These are phyloP conservation scores for Lachancea lanzarotensis DNA, from an alignment of 805 yeast species.

Conservation along the genomic window DNA sequence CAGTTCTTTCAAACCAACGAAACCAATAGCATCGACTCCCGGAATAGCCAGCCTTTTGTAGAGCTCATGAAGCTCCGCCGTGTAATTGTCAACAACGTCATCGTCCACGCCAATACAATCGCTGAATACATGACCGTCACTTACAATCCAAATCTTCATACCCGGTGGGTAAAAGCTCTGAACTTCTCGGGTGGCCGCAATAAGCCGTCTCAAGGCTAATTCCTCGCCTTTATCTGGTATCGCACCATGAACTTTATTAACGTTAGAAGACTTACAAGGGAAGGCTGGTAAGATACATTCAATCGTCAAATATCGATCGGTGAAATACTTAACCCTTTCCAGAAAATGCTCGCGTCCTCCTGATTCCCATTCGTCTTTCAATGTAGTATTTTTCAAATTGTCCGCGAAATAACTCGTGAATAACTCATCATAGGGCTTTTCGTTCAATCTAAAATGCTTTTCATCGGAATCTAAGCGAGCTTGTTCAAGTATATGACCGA, in stretches of 20 bases:
- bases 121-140: slow-evolving; percentile 61
- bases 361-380: slow-evolving; percentile 43
- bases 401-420: slow-evolving; percentile 41
- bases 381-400: slow-evolving; percentile 41
- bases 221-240: slow-evolving; percentile 52
- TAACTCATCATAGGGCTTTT: slow-evolving; percentile 21
- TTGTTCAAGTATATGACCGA: slow-evolving; percentile 33
- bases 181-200: slow-evolving; percentile 30
- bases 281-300: slow-evolving; percentile 59
- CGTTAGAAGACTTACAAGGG: slow-evolving; percentile 58
- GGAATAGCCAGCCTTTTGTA: slow-evolving; percentile 35
- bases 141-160: slow-evolving; percentile 47
- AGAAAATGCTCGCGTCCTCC: slow-evolving; percentile 42
- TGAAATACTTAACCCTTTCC: slow-evolving; percentile 41
- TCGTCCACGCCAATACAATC: slow-evolving; percentile 61
- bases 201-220: slow-evolving; percentile 35
- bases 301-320: slow-evolving; percentile 41
- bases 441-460: slow-evolving; percentile 9
- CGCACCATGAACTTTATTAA: slow-evolving; percentile 42
- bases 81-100: slow-evolving; percentile 44
- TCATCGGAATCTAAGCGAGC: slow-evolving; percentile 28
- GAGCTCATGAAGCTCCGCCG: slow-evolving; percentile 38
- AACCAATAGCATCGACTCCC: slow-evolving; percentile 32
- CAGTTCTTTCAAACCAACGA: slow-evolving; percentile 38
- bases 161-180: slow-evolving; percentile 48